Evolutionary conservation across 2,329 filamentous ascomycete species (phyloP).

Genomic region (Mycosphaerelloides madeirae): DNA sequence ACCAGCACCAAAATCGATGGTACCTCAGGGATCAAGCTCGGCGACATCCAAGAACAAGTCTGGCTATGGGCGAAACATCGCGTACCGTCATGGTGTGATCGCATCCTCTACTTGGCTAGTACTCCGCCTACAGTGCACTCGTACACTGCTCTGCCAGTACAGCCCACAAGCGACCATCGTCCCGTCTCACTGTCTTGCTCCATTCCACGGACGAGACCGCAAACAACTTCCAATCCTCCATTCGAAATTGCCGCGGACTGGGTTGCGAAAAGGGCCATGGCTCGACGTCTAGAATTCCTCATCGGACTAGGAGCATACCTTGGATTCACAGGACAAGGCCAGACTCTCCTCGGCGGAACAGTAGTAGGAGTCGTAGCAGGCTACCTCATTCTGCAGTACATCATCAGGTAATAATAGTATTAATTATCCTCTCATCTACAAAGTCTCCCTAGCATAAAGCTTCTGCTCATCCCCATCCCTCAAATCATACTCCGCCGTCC

Average conservation of each 20-base stretch:
- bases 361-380: conserved; percentile 29
- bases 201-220: conserved; percentile 39
- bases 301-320: conserved; percentile 57
- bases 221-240: conserved; percentile 44
- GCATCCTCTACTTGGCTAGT: conserved; percentile 65
- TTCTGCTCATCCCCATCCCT: too few species aligned
- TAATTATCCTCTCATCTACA: too few species aligned
- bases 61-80: conserved; percentile 68
- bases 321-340: conserved; percentile 44
- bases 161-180: conserved; percentile 82
- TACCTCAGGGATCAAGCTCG: conserved; percentile 11
- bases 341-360: conserved; percentile 33
- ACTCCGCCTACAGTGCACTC: conserved; percentile 45
- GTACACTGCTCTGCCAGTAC: conserved; percentile 72
- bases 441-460: too few species aligned
- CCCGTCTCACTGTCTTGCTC: conserved; percentile 69
- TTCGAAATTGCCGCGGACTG: conserved; percentile 56
- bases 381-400: conserved; percentile 20
- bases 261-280: conserved; percentile 49
- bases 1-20: conserved; percentile 34
- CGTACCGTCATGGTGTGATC: conserved; percentile 91
- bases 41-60: conserved; percentile 19
- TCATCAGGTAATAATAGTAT: not conserved
- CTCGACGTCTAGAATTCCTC: conserved; percentile 55
- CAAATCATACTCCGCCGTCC: too few species aligned